phyloP scores from a whole-genome alignment of 345 rosid genomes.

The Citrus trifoliata region DNA sequence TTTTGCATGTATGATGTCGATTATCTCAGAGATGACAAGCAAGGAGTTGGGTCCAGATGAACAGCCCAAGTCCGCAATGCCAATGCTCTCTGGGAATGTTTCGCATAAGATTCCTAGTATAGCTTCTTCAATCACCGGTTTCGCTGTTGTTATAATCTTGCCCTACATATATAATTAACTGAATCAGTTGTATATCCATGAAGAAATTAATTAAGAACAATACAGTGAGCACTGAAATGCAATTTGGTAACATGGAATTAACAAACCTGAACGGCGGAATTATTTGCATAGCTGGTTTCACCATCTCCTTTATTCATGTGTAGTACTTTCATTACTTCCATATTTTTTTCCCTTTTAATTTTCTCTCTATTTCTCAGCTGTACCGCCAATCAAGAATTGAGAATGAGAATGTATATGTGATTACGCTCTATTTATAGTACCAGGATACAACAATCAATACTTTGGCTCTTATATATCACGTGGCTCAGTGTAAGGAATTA shows the following conservation, averaged over 20 bases:
- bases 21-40: slow-evolving; percentile 38
- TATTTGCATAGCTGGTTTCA: slow-evolving; percentile 74
- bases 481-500: no score
- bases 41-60: slow-evolving; percentile 74
- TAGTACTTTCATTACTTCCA: slow-evolving; percentile 44
- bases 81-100: slow-evolving; percentile 33
- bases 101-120: slow-evolving; percentile 25
- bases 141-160: slow-evolving; percentile 45
- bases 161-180: slow-evolving; percentile 29
- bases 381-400: neutral
- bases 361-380: neutral
- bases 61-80: slow-evolving; percentile 83
- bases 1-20: slow-evolving; percentile 33
- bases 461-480: no score
- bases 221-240: no score
- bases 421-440: neutral
- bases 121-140: slow-evolving; percentile 52
- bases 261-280: slow-evolving; percentile 59
- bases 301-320: slow-evolving; percentile 84
- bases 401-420: neutral
- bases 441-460: neutral
- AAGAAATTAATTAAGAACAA: no score
- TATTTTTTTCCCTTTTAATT: neutral
- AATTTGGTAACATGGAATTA: neutral
- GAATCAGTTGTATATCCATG: neutral